Percentiles rank a stretch among this genome's conserved stretches.
These are phyloP conservation scores for Mortierella sp. DNA, from an alignment of 371 early-diverging fungal species.

Conservation along the genomic window DNA sequence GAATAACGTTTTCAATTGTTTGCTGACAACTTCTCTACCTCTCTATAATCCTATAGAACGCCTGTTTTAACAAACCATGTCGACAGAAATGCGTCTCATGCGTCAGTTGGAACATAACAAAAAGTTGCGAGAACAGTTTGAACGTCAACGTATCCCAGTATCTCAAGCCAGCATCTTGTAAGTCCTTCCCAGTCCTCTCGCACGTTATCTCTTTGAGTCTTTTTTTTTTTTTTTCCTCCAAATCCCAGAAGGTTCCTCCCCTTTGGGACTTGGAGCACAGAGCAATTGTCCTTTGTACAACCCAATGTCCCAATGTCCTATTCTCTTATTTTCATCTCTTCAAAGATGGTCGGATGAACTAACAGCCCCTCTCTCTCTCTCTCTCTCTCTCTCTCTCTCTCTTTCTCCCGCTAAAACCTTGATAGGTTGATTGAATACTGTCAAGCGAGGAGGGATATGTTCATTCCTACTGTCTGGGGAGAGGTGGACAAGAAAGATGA, in stretches of 20 bases:
- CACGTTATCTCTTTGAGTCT: neutral
- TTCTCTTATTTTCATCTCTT: no score
- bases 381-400: neutral
- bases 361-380: no score
- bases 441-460: slow-evolving; percentile 67
- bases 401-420: neutral
- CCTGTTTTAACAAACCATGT: no score
- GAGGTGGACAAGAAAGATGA: slow-evolving; percentile 78
- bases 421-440: slow-evolving; percentile 65
- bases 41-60: no score
- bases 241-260: no score
- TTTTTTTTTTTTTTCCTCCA: slow-evolving; percentile 1
- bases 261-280: no score
- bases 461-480: slow-evolving; percentile 89
- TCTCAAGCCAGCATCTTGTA: slow-evolving; percentile 49
- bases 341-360: no score
- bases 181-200: slow-evolving; percentile 11
- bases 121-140: slow-evolving; percentile 51
- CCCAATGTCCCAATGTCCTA: no score
- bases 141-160: slow-evolving; percentile 48
- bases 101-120: slow-evolving; percentile 54
- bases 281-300: no score
- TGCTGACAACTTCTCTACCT: no score
- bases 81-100: slow-evolving; percentile 50
- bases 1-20: no score